Evolutionary conservation across 768 basidiomycete genomes (phyloP).

Genomic region (Phylloporus arenicola): DNA sequence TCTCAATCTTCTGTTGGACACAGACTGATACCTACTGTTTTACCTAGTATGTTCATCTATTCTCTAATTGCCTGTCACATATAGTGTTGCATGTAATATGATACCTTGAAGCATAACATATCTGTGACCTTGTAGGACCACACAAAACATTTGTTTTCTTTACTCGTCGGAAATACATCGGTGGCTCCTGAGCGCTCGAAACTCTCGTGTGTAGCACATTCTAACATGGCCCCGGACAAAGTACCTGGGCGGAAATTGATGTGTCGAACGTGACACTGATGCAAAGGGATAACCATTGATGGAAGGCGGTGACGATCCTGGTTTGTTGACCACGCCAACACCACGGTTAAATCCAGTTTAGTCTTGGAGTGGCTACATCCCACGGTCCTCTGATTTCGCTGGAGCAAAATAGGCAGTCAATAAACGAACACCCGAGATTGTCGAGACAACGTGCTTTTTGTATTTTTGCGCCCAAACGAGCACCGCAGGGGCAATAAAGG

Average conservation of each 20-base stretch:
- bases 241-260: conserved; percentile 23
- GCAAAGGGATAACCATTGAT: conserved; percentile 9
- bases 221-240: conserved; percentile 23
- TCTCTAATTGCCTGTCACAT: conserved; percentile 30
- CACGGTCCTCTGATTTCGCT: conserved; percentile 88
- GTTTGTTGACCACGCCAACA: conserved; percentile 21
- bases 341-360: conserved; percentile 38
- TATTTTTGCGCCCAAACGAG: conserved; percentile 82
- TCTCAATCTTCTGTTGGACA: conserved; percentile 21
- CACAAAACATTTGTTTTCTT: conserved; percentile 3
- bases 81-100: conserved; percentile 37
- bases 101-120: conserved; percentile 29
- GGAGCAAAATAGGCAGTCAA: conserved; percentile 12
- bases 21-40: conserved; percentile 23
- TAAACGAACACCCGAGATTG: conserved; percentile 3
- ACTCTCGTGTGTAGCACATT: conserved; percentile 1
- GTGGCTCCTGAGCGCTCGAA: not conserved
- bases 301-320: conserved; percentile 26
- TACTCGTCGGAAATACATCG: conserved; percentile 10
- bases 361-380: conserved; percentile 80
- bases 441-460: conserved; percentile 62
- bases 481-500: conserved; percentile 67
- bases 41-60: conserved; percentile 29
- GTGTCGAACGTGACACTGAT: conserved; percentile 12
- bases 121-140: conserved; percentile 6